Percentiles rank a stretch among this genome's conserved stretches.
These are phyloP conservation scores for Pleurotus platypus DNA, from an alignment of 768 basidiomycete genomes.

Conservation along the genomic window DNA sequence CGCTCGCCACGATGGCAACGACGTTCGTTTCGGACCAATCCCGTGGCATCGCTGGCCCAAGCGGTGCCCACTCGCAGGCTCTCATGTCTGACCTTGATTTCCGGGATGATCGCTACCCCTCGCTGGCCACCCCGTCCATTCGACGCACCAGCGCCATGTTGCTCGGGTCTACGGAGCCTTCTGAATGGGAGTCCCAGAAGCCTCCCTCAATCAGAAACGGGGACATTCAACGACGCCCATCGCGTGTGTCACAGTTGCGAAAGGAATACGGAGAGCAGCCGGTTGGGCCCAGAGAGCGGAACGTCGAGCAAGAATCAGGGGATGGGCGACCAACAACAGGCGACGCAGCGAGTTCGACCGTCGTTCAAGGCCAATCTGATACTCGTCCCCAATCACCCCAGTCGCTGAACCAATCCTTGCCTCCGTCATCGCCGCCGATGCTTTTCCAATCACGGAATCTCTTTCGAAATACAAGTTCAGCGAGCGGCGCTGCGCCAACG, in stretches of 20 bases:
- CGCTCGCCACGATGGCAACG: constrained; percentile 40
- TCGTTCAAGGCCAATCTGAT: background rate
- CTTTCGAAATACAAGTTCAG: constrained; percentile 13
- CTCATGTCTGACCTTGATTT: constrained; percentile 61
- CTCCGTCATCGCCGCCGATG: background rate
- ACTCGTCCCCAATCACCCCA: background rate
- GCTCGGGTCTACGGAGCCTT: constrained; percentile 21
- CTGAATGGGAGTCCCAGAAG: constrained; percentile 19
- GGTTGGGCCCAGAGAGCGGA: background rate
- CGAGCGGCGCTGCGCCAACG: constrained; percentile 20
- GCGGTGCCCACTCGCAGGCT: constrained; percentile 42
- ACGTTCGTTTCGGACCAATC: constrained; percentile 28
- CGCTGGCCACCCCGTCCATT: constrained; percentile 22
- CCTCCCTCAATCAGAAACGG: background rate
- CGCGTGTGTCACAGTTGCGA: background rate
- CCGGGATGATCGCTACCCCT: constrained; percentile 58
- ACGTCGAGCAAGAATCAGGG: background rate
- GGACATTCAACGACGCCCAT: background rate
- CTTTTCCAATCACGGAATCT: constrained; percentile 4
- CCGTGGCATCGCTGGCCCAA: background rate
- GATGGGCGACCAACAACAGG: background rate
- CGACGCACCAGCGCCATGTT: constrained; percentile 26
- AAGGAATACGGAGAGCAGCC: background rate
- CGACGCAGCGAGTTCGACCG: background rate
- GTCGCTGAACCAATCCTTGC: background rate